Evolutionary conservation across 176 grass and related monocot species (phyloP), one percentile per base, ranked within the genome.

Genomic region (Echinochloa phyllopogon): DNA sequence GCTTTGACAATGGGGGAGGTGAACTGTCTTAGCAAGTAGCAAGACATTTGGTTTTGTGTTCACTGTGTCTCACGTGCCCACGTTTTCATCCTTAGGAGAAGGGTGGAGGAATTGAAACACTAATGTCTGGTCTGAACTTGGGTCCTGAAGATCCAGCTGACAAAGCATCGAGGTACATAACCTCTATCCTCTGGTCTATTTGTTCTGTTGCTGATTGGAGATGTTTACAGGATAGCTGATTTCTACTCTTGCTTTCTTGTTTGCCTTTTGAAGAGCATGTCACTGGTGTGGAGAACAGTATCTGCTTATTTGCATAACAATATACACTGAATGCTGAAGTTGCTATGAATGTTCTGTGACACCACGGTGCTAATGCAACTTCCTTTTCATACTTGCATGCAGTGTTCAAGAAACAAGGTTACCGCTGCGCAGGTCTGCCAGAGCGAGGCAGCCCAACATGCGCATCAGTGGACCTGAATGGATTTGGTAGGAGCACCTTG

Each of bases 401-500:
- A 33, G 29, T 33, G 29, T 33, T 33, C 29, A 33, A 33, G 29
- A 33, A 33, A 33, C 29, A 2, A 68, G 7, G 37, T 8, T 2
- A 18, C 65, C 4, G 39, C n/a, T n/a, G n/a, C 37, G 65, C 17
- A 68, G 38, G 38, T 42, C 69, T 2, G 49, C 43, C 43, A 49
- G 69, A 49, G n/a, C 0, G 12, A 71, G 42, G 68, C 43, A 71
- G 23, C 12, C 69, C 45, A 50, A 73, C 14, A 6, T 73, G 24
- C 23, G 69, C 14, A 17, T 50, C 45, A 73, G 45, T 33, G 69
- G 69, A 16, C 44, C 69, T 73, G 69, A 72, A 50, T 72, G 69
- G 69, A 3, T 6, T 4, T 16, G 57, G 23, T 13, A 60, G 57
- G 56, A 59, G 3, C 10, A 60, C 48, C 48, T 50, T 50, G 48